Evolutionary conservation across 352 stramenopile species (phyloP).

Genomic region (Phytophthora aleatoria): DNA sequence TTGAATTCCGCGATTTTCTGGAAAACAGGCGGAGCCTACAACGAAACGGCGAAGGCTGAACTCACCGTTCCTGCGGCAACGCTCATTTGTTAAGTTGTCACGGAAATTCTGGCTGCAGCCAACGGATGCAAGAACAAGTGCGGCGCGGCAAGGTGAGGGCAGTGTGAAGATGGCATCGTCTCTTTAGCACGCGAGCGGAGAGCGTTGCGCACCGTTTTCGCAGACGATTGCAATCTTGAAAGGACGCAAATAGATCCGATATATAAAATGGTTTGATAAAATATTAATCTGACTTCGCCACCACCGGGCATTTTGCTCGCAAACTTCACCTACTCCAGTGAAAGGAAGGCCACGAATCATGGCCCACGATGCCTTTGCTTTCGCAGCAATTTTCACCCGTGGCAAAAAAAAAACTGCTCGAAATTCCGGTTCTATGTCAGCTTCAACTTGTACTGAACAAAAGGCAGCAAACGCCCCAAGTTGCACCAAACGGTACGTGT

Average conservation of each 20-base stretch:
- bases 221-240: constrained; percentile 27
- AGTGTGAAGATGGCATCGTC: not conserved
- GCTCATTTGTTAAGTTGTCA: constrained; percentile 6
- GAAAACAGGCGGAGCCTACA: constrained; percentile 8
- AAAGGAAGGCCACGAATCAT: too few species aligned
- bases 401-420: constrained; percentile 6
- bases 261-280: not conserved
- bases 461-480: too few species aligned
- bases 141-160: not conserved
- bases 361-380: not conserved
- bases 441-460: constrained; percentile 18
- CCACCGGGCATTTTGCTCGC: not conserved
- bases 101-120: not conserved
- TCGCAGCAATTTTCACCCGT: not conserved
- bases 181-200: constrained; percentile 1
- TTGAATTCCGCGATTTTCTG: constrained; percentile 11
- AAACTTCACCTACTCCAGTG: not conserved
- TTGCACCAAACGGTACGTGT: too few species aligned
- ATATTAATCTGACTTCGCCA: not conserved
- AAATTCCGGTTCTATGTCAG: constrained; percentile 9
- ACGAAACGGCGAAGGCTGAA: constrained; percentile 22
- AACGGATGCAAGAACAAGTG: constrained; percentile 20
- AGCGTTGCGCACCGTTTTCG: constrained; percentile 20
- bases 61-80: constrained; percentile 13
- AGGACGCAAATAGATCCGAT: constrained; percentile 15